Evolutionary conservation across 495 filamentous ascomycete genomes (phyloP).

Genomic region (Aspergillus sparsus): DNA sequence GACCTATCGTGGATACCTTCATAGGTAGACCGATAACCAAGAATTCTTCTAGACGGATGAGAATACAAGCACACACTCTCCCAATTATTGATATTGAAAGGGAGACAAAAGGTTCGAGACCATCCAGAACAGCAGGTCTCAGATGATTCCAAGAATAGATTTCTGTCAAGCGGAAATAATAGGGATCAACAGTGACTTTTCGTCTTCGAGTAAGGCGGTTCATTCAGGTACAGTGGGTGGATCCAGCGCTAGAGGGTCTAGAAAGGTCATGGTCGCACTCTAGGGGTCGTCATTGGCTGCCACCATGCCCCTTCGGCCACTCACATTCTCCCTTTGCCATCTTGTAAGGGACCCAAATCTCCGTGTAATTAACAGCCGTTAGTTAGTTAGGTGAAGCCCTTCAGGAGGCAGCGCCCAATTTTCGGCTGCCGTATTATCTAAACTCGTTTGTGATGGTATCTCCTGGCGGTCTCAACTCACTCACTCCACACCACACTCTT

Average conservation of each 20-base stretch:
- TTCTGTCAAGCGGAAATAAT: slow-evolving; percentile 5
- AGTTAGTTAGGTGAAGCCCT: background rate
- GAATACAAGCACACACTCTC: background rate
- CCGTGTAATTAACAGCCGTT: background rate
- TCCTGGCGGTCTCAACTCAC: background rate
- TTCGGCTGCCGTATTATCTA: background rate
- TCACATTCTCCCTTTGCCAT: slow-evolving; percentile 1
- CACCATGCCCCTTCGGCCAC: slow-evolving; percentile 8
- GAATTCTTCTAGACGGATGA: background rate
- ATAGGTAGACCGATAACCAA: background rate
- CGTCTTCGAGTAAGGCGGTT: slow-evolving; percentile 18
- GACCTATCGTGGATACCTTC: too few species aligned
- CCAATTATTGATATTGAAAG: background rate
- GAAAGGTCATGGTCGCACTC: background rate
- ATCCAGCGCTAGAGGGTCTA: slow-evolving; percentile 7
- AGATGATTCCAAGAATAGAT: slow-evolving; percentile 22
- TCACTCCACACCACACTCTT: slow-evolving; percentile 17
- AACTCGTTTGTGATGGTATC: background rate
- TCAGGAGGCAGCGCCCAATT: slow-evolving; percentile 1
- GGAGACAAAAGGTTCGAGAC: slow-evolving; percentile 4
- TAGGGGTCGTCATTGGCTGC: background rate
- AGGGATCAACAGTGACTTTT: slow-evolving; percentile 18
- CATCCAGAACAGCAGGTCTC: slow-evolving; percentile 9
- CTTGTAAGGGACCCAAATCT: background rate
- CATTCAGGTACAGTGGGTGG: slow-evolving; percentile 11